Percentiles rank a stretch among this genome's conserved stretches.
These are phyloP conservation scores for Physcomitrellopsis africana DNA, from an alignment of 225 moss, liverwort and hornwort species.

Conservation along the genomic window DNA sequence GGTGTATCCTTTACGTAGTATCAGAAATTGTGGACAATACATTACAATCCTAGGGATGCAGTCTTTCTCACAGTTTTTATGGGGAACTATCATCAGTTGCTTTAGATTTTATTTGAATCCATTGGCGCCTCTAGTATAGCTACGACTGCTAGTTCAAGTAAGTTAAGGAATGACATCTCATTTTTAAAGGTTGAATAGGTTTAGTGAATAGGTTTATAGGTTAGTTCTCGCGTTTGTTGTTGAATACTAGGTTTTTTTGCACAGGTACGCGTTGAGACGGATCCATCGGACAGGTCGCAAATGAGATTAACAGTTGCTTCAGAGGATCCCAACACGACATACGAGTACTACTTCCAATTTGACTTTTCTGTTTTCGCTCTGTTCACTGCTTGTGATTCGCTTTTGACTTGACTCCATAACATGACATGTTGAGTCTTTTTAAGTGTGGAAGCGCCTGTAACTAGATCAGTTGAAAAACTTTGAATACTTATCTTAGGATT, in stretches of 20 bases:
- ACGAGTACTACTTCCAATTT: slow-evolving; percentile 60
- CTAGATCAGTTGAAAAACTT: not conserved
- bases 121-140: slow-evolving; percentile 12
- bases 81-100: not conserved
- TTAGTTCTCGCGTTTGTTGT: slow-evolving; percentile 2
- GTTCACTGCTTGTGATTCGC: not conserved
- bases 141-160: not conserved
- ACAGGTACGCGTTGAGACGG: slow-evolving; percentile 95
- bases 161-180: not conserved
- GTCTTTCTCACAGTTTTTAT: not conserved
- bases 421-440: not conserved
- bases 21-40: not conserved
- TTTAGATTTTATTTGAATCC: not conserved
- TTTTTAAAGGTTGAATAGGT: slow-evolving; percentile 1
- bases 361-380: slow-evolving; percentile 17
- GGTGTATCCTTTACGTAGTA: not conserved
- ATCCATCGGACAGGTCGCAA: slow-evolving; percentile 96
- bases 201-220: too few species aligned
- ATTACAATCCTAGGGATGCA: not conserved
- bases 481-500: not conserved
- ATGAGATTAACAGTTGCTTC: slow-evolving; percentile 92
- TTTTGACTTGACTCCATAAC: slow-evolving; percentile 4
- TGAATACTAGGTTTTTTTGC: slow-evolving; percentile 22
- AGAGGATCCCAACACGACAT: slow-evolving; percentile 77
- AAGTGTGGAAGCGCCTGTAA: slow-evolving; percentile 9